Conservation (phyloP, 129 eudicot species). For the Tanacetum coccineum region DNA sequence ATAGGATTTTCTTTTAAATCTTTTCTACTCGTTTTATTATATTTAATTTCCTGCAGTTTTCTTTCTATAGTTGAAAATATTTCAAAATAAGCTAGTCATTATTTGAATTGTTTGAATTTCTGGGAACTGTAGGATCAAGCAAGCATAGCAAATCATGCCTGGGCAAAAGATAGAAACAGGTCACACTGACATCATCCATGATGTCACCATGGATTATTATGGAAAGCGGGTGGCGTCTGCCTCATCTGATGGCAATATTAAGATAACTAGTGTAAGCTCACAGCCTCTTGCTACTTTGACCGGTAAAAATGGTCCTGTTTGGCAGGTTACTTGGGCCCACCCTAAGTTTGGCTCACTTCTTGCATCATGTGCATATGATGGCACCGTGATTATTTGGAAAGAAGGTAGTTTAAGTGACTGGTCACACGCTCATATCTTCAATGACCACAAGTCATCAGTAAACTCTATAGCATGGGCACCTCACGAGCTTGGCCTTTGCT, state of each 20-base stretch:
- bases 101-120: slow-evolving; percentile 5
- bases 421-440: slow-evolving; percentile 32
- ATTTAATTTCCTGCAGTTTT: not conserved
- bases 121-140: slow-evolving; percentile 17
- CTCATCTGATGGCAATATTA: slow-evolving; percentile 34
- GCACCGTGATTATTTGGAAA: slow-evolving; percentile 36
- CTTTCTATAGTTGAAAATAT: not conserved
- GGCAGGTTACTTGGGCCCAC: slow-evolving; percentile 41
- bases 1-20: not conserved
- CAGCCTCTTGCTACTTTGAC: slow-evolving; percentile 35
- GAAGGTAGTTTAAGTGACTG: slow-evolving; percentile 29
- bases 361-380: slow-evolving; percentile 36
- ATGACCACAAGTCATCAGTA: slow-evolving; percentile 37
- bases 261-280: slow-evolving; percentile 27
- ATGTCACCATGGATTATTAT: slow-evolving; percentile 38
- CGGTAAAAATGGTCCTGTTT: slow-evolving; percentile 34
- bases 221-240: slow-evolving; percentile 44
- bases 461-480: slow-evolving; percentile 42
- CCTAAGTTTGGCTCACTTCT: slow-evolving; percentile 40
- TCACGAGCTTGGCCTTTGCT: slow-evolving; percentile 36
- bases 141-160: slow-evolving; percentile 24
- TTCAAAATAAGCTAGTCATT: not conserved
- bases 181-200: slow-evolving; percentile 35
- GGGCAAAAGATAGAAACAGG: slow-evolving; percentile 41
- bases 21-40: not conserved